Base-by-base conservation (phyloP, 805 yeast genomes). In the Candida vaughaniae region DNA sequence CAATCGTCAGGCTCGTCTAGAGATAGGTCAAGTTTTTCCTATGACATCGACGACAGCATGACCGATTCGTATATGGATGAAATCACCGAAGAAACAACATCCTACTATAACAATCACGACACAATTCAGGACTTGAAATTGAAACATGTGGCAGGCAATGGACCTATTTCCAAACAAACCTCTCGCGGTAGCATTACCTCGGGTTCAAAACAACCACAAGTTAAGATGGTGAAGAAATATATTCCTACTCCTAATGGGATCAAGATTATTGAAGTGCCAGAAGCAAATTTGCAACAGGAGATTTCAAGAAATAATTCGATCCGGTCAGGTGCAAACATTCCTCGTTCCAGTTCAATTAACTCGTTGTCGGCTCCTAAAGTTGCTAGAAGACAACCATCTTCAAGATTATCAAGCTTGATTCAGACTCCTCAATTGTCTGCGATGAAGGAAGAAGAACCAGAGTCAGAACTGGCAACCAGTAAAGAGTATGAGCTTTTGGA, bases 231-330 rank as follows among this genome's bases (percentile, higher is more conserved):
- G 7, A 82, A 80, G 46, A 81, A 77, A 45, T 84, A 83, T 60
- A 71, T 84, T 31, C 91, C 93, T 2, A 81, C 88, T 2, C 80
- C 85, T 3, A 71, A 77, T 48, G 93, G 93, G 10, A 67, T 84
- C 38, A 74, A 80, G 33, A 69, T 82, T 7, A 66, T 84, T 4
- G 90, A 84, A 47, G 89, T 84, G 3, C 85, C 88, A 0, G 71
- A 64, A 39, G 72, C 70, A 9, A 49, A 56, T 25, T 52, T 61
- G 39, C 53, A 63, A 33, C 53, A 58, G 41, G 71, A 67, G 38
- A 53, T 69, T 11, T 63, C 66, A 1, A 49, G 73, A 33, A 55
- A 57, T 35, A 69, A 69, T 45, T 64, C 71, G 9, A 57, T 67
- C 40, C 55, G 73, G 26, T 51, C 63, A 8, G 63, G 60, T 4